Conservation (phyloP, 495 filamentous ascomycete genomes). For the Xylaria sp. region DNA sequence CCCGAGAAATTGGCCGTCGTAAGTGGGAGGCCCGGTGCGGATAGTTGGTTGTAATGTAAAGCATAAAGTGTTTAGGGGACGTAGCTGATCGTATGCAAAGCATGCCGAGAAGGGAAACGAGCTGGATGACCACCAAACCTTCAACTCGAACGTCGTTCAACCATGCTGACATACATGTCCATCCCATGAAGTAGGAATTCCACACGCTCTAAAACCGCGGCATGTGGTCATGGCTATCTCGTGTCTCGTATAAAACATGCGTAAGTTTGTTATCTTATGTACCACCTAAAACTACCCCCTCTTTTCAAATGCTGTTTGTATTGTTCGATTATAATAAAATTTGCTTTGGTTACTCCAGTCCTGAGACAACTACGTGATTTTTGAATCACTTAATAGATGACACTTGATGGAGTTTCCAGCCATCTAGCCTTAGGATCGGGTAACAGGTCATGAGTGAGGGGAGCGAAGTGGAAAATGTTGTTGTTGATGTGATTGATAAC, state of each 20-base stretch:
- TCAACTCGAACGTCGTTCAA: conserved; percentile 1
- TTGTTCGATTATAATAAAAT: neutral
- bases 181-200: neutral
- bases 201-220: conserved; percentile 5
- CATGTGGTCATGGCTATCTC: conserved; percentile 15
- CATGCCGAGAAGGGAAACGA: neutral
- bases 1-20: neutral
- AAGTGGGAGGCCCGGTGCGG: neutral
- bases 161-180: neutral
- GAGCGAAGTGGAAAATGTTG: neutral
- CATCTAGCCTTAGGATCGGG: neutral
- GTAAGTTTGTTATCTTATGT: conserved; percentile 8
- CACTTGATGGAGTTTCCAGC: neutral
- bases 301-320: conserved; percentile 6
- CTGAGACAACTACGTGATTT: neutral
- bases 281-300: neutral
- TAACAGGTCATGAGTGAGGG: neutral
- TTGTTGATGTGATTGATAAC: neutral
- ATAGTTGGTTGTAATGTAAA: conserved; percentile 1
- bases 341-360: neutral
- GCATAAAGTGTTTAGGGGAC: neutral
- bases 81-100: neutral
- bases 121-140: neutral
- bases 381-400: neutral
- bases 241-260: conserved; percentile 14